phyloP scores from a whole-genome alignment of 2,329 filamentous ascomycete species.

The Eutypella sp. region DNA sequence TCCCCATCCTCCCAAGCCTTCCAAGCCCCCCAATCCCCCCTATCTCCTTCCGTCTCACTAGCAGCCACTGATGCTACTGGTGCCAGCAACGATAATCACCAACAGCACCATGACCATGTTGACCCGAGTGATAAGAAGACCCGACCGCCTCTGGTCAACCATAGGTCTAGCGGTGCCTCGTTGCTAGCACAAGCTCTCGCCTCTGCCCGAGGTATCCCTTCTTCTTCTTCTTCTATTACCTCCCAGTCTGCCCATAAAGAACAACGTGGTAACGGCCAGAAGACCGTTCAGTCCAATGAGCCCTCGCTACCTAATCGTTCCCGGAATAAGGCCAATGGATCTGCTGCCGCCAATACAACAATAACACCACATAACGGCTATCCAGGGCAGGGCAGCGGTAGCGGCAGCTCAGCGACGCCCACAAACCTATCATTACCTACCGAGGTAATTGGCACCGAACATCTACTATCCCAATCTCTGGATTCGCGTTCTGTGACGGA shows the following conservation, averaged over 20 bases:
- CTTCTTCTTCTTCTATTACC: too few relatives aligned
- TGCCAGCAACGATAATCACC: slow-evolving; percentile 18
- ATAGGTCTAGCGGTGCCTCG: slow-evolving; percentile 46
- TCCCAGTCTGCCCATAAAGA: slow-evolving; percentile 20
- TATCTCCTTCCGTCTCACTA: slow-evolving; percentile 17
- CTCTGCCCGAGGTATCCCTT: slow-evolving; percentile 50
- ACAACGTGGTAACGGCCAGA: slow-evolving; percentile 20
- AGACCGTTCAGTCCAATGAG: slow-evolving; percentile 14
- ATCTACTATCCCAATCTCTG: slow-evolving; percentile 21
- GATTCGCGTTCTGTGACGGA: slow-evolving; percentile 9
- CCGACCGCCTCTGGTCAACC: slow-evolving; percentile 35
- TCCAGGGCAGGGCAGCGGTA: slow-evolving; percentile 28
- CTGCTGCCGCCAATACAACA: slow-evolving; percentile 11
- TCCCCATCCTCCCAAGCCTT: too few relatives aligned
- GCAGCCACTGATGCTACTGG: slow-evolving; percentile 15
- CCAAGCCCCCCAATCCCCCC: too few relatives aligned
- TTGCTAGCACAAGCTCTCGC: slow-evolving; percentile 54
- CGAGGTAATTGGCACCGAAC: slow-evolving; percentile 26
- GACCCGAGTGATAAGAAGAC: slow-evolving; percentile 43
- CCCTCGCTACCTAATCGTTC: slow-evolving; percentile 13
- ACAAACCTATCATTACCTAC: slow-evolving; percentile 27
- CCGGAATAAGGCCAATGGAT: slow-evolving; percentile 14
- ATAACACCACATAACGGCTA: slow-evolving; percentile 30
- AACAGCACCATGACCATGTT: slow-evolving; percentile 24
- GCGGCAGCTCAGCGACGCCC: slow-evolving; percentile 33